Base-by-base conservation (phyloP, 352 stramenopile genomes). In the Phytophthora capsici region DNA sequence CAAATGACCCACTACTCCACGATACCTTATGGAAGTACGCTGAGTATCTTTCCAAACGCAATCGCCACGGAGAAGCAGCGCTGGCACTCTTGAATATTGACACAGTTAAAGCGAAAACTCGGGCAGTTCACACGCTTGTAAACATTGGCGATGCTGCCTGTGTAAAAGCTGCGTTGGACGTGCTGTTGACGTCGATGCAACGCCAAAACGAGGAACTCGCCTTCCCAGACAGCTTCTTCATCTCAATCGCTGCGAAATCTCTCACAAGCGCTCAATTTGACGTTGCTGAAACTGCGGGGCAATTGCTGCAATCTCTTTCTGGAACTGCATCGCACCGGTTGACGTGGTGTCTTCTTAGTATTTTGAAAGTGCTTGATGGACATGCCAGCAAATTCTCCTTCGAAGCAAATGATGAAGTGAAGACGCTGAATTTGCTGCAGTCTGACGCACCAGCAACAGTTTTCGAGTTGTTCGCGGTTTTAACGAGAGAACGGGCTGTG, bases 161-260 rank as follows among this genome's bases (percentile, higher is more conserved):
- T 28, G 23, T 85, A 10, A 67, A 66, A 16, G 45, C 62, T 28
- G 76, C 78, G 13, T 37, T 87, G 7, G 73, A 77, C 14, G 34
- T 84, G 30, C 57, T 83, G 2, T 17, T 63, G 19, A 23, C 23
- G 22, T 44, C 7, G n/a, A 38, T 45, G 4, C 12, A 53, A 16
- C 14, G 13, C 4, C 23, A 16, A 34, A 45, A 2, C 8, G 25
- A 23, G 7, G 12, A 61, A 28, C 62, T 77, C 17, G 64, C 73
- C 10, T 72, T 87, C 13, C 78, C 78, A 14, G 73, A 48, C 25
- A 77, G 57, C 22, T 69, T 84, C 47, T 73, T 88, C 28, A 53
- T 77, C 34, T 75, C 71, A 25, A 80, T 86, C 37, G 66, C 76
- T 16, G 32, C 53, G 10, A 40, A 52, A n/a, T 67, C 66, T 6